Evolutionary conservation across 2,329 filamentous ascomycete genomes (phyloP).

Genomic region (Penicillium sclerotiorum): DNA sequence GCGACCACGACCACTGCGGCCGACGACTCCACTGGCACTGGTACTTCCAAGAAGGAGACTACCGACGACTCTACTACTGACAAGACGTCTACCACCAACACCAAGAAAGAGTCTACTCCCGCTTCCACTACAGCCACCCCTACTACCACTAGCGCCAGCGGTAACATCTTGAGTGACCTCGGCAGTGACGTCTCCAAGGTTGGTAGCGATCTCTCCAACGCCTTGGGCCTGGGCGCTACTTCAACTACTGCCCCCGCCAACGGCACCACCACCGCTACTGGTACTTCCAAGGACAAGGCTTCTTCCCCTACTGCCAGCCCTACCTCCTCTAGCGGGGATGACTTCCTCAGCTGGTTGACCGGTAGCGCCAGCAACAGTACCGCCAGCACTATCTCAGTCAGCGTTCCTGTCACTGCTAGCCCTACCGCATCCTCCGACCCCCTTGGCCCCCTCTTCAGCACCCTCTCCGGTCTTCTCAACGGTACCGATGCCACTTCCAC

Average conservation of each 20-base stretch:
- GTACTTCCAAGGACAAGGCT: not conserved
- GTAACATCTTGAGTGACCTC: not conserved
- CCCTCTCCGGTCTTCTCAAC: not conserved
- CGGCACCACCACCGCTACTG: not conserved
- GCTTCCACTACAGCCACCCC: not conserved
- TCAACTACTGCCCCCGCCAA: conserved; percentile 9
- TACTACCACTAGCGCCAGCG: not conserved
- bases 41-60: not conserved
- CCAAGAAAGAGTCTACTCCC: not conserved
- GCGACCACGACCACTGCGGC: not conserved
- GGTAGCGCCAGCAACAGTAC: not conserved
- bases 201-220: conserved; percentile 3
- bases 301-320: not conserved
- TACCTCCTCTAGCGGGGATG: conserved; percentile 7
- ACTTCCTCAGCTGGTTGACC: not conserved
- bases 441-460: conserved; percentile 13
- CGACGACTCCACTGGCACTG: conserved; percentile 1
- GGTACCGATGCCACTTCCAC: conserved; percentile 7
- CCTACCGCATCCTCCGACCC: conserved; percentile 11
- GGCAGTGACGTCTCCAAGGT: conserved; percentile 4
- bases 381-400: conserved; percentile 23
- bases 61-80: conserved; percentile 5
- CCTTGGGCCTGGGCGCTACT: no score
- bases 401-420: conserved; percentile 22
- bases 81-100: not conserved